Evolutionary conservation across 768 basidiomycete species (phyloP), one percentile per base, ranked within the genome.

Genomic region (Kwoniella sp.): DNA sequence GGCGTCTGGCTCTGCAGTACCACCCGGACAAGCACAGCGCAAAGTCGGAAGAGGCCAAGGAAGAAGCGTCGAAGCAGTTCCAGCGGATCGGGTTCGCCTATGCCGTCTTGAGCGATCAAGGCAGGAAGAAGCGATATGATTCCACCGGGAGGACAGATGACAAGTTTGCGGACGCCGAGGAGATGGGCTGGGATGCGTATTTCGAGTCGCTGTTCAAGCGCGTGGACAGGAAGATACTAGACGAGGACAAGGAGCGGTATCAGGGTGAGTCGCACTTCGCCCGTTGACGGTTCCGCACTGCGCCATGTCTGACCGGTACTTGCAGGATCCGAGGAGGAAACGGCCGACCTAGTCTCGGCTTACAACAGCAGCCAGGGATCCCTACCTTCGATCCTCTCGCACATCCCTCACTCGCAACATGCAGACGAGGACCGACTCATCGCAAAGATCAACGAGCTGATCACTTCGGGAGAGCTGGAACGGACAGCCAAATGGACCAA

Each of bases 101-200:
- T 74, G 80, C 88, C 1, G 84, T 98, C 0, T 78, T 98, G 25
- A 80, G 84, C 47, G 91, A 98, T 61, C 83, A 83, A 53, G 83
- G 81, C 66, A 76, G 84, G 59, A 81, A 84, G 68, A 78, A 81
- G 67, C 8, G 46, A 54, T 99, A 96, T 61, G 91, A 98, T 63
- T 75, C 74, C 48, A 93, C 87, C 0, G 95, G 95, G 15, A 81
- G 81, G 60, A 95, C 91, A 8, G 83, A 84, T 57, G 91, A 96
- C 63, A 81, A 81, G 37, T 73, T 75, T 20, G 83, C 66, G 0
- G 83, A 77, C 20, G 81, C 81, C 5, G 88, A 83, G 9, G 88
- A 86, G 53, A 87, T 84, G 56, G 88, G 89, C 0, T 99, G 95
- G 95, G 89, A 90, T 66, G 82, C 87, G 5, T 99, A 99, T 75